These are phyloP conservation scores for Calonectria hawksworthii DNA, from an alignment of 2,329 filamentous ascomycete genomes.

Conservation along the genomic window DNA sequence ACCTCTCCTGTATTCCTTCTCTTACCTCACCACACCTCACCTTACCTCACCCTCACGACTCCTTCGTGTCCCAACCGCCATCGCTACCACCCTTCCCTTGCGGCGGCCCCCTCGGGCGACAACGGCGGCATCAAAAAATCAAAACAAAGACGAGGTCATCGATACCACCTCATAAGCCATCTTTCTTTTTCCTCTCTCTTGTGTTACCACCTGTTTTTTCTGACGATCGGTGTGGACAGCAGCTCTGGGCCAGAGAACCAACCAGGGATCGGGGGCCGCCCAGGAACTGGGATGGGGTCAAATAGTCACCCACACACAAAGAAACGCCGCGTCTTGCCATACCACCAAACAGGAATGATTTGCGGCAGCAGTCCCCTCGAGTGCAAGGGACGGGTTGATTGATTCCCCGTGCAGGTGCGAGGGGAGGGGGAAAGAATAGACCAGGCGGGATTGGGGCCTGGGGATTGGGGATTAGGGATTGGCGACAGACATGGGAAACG, in stretches of 20 bases:
- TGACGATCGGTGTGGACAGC: neutral
- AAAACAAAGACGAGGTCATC: neutral
- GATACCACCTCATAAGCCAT: neutral
- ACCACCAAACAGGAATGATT: constrained; percentile 2
- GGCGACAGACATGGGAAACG: constrained; percentile 8
- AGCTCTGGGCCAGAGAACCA: neutral
- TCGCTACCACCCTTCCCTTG: too few species aligned
- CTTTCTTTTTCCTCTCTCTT: neutral
- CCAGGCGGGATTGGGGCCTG: constrained; percentile 22
- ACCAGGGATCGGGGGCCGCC: neutral
- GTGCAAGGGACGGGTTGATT: constrained; percentile 5
- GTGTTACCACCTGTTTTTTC: neutral
- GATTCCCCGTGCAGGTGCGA: constrained; percentile 1
- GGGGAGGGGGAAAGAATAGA: constrained; percentile 20
- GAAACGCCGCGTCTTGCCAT: constrained; percentile 1
- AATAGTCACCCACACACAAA: neutral
- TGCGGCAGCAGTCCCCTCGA: neutral
- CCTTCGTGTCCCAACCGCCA: too few species aligned
- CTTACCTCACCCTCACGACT: too few species aligned
- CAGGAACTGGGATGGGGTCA: neutral
- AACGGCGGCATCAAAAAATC: neutral
- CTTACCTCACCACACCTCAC: too few species aligned
- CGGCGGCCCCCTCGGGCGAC: too few species aligned
- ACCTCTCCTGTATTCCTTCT: too few species aligned
- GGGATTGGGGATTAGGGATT: constrained; percentile 10